Percentiles rank a stretch among this genome's conserved stretches.
Conservation (phyloP, 2,329 filamentous ascomycete species). For the Dothidotthia symphoricarpi region DNA sequence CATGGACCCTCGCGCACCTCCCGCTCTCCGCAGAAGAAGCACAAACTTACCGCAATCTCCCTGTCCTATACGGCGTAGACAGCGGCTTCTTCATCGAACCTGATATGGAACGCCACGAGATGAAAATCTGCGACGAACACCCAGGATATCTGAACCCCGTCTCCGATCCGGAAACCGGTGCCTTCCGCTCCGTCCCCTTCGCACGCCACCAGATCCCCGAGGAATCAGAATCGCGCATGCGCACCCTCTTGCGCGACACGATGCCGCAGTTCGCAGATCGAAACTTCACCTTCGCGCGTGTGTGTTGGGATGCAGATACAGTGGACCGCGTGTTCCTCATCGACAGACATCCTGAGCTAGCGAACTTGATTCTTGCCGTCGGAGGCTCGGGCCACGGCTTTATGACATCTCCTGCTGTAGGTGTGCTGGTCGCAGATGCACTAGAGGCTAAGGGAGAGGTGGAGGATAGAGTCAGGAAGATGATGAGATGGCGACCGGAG, state of each 20-base stretch:
- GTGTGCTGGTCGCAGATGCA: slow-evolving; percentile 51
- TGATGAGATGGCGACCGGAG: slow-evolving; percentile 55
- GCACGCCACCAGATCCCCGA: slow-evolving; percentile 48
- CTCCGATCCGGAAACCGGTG: slow-evolving; percentile 19
- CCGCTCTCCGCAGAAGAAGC: slow-evolving; percentile 49
- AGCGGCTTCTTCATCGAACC: slow-evolving; percentile 53
- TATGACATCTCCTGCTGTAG: slow-evolving; percentile 54
- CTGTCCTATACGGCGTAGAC: slow-evolving; percentile 52
- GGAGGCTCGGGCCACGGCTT: slow-evolving; percentile 56
- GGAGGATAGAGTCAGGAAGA: slow-evolving; percentile 44
- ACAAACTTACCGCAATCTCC: slow-evolving; percentile 48
- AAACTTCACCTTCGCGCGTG: slow-evolving; percentile 51
- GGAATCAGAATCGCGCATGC: slow-evolving; percentile 49
- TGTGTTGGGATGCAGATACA: slow-evolving; percentile 60
- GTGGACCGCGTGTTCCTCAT: slow-evolving; percentile 56
- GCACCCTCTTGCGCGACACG: slow-evolving; percentile 50
- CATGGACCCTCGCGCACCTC: slow-evolving; percentile 56
- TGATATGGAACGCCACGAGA: slow-evolving; percentile 45
- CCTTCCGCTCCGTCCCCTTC: slow-evolving; percentile 43
- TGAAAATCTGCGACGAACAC: slow-evolving; percentile 57
- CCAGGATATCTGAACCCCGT: slow-evolving; percentile 56
- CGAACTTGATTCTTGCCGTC: slow-evolving; percentile 49
- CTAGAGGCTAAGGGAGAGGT: slow-evolving; percentile 44
- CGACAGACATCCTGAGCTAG: slow-evolving; percentile 48
- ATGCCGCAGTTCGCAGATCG: slow-evolving; percentile 55